Percentiles rank a stretch among this genome's conserved stretches.
These are phyloP conservation scores for Acmispon strigosus DNA, from an alignment of 306 rosid species.

Conservation along the genomic window DNA sequence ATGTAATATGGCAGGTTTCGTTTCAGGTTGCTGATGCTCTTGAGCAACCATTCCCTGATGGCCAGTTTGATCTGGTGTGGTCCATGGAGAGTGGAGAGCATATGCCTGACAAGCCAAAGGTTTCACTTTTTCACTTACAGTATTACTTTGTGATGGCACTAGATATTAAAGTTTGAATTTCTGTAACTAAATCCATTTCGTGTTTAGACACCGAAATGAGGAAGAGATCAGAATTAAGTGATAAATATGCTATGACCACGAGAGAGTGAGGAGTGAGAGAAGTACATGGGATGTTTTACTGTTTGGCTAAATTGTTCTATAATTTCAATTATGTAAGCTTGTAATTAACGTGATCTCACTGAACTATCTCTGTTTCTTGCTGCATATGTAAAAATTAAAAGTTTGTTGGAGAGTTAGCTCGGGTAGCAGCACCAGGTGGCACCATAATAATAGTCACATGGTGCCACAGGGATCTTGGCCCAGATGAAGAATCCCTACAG, in stretches of 20 bases:
- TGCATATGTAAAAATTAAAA: constrained; percentile 15
- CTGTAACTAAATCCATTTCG: too few species aligned
- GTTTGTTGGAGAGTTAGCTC: constrained; percentile 80
- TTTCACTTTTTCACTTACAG: not conserved
- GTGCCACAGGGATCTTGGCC: constrained; percentile 88
- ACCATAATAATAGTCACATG: constrained; percentile 83
- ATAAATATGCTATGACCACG: too few species aligned
- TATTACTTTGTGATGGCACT: not conserved
- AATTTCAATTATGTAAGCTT: not conserved
- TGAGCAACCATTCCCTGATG: constrained; percentile 73
- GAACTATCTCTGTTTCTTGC: not conserved
- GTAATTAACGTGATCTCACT: not conserved
- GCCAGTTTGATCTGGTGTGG: constrained; percentile 79
- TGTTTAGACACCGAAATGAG: too few species aligned
- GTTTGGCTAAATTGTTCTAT: not conserved
- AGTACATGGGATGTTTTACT: too few species aligned
- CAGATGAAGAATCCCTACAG: constrained; percentile 48
- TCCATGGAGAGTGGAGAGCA: constrained; percentile 99
- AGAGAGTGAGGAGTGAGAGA: too few species aligned
- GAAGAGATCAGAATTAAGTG: too few species aligned
- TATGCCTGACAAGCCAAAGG: constrained; percentile 96
- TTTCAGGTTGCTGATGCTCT: constrained; percentile 88
- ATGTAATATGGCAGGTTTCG: constrained; percentile 42
- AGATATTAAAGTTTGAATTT: too few species aligned
- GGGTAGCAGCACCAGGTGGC: constrained; percentile 89